Base-by-base conservation (phyloP, 495 filamentous ascomycete genomes). In the Lophiostoma macrostomum region DNA sequence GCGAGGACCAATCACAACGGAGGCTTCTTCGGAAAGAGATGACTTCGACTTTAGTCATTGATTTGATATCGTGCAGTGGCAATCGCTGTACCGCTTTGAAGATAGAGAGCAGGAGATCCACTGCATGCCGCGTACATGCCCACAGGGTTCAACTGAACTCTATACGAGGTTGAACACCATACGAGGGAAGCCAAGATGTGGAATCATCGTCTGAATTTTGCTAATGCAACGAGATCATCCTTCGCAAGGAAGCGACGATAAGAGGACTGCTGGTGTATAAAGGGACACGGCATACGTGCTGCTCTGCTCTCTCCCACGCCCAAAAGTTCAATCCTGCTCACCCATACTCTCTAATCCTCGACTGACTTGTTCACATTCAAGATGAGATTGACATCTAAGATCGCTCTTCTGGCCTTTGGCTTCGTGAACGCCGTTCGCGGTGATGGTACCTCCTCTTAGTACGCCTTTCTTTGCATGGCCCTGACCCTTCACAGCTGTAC, bases 351-450 rank as follows among this genome's bases (percentile, higher is more conserved):
- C 29, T 7, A 32, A n/a, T 7, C 29, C n/a, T n/a, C 12, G 7
- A 28, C 18, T n/a, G 23, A 27, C 11, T 30, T 22, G 5, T 27
- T n/a, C 20, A 16, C 37, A 29, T 3, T 52, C 48, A 42, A 46
- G 31, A 58, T 58, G 55, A 58, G 48, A 20, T 58, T 58, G 20
- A 22, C 24, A 13, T 58, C 55, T 25, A 58, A 34, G 25, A 53
- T 53, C 36, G 45, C 46, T n/a, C 13, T 58, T 18, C 18, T 42
- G 47, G 47, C 55, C 39, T 40, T 53, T 14, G 34, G 55, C n/a
- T 42, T 58, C 12, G 45, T 39, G 40, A 47, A 53, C 27, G 48
- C 41, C 22, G 48, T 58, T 14, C 40, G 47, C 18, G 42, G 40
- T 28, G 47, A 58, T 42, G 47, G 55, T 58, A 36, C 25, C 23